Percentiles rank a stretch among this genome's conserved stretches.
These are phyloP conservation scores for Echinochloa phyllopogon DNA, from an alignment of 176 grass and related monocot genomes.

Conservation along the genomic window DNA sequence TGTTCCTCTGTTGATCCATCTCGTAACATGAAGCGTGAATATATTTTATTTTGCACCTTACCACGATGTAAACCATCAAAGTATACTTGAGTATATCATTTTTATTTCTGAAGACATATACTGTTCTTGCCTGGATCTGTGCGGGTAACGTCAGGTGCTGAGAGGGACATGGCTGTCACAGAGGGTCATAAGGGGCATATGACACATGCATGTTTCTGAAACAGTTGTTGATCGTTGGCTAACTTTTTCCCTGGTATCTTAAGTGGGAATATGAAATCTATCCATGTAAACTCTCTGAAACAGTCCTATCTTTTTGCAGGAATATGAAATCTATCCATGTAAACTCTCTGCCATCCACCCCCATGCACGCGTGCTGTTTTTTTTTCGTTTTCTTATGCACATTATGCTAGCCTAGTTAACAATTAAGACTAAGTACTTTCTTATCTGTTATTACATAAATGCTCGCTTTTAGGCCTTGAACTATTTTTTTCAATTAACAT, in stretches of 20 bases:
- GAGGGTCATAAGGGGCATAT: neutral
- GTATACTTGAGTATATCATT: neutral
- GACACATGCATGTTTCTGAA: neutral
- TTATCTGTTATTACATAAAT: neutral
- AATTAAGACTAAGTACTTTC: neutral
- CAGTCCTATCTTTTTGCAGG: neutral
- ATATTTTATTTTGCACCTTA: neutral
- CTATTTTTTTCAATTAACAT: neutral
- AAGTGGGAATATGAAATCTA: neutral
- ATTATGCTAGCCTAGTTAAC: neutral
- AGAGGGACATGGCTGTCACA: neutral
- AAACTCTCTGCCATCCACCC: neutral
- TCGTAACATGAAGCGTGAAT: neutral
- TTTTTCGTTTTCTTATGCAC: neutral
- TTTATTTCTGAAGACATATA: conserved; percentile 10
- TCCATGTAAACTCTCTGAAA: neutral
- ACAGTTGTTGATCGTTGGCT: neutral
- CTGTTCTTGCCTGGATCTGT: neutral
- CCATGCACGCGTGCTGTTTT: neutral
- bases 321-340: neutral
- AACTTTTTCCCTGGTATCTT: conserved; percentile 1
- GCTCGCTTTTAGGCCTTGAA: neutral
- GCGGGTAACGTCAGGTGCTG: neutral
- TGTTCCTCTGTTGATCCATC: neutral
- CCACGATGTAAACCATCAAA: neutral